Conservation (phyloP, 2,329 filamentous ascomycete genomes). For the Pseudogymnoascus sp. region DNA sequence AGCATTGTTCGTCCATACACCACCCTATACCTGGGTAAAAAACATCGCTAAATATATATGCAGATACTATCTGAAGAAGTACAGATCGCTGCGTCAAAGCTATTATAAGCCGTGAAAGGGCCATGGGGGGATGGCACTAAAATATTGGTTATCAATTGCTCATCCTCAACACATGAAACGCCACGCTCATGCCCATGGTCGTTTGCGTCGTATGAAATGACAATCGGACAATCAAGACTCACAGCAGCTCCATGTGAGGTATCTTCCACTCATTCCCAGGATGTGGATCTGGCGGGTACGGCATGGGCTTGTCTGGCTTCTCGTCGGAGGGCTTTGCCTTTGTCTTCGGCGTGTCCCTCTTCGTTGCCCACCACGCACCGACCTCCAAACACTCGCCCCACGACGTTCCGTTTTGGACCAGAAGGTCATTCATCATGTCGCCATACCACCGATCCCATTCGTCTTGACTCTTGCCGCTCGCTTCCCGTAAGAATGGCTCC, state of each 20-base stretch:
- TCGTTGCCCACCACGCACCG: slow-evolving; percentile 84
- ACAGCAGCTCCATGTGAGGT: slow-evolving; percentile 1
- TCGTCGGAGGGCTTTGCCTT: not conserved
- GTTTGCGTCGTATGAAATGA: slow-evolving; percentile 2
- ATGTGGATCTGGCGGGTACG: slow-evolving; percentile 6
- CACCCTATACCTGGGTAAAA: slow-evolving; percentile 3
- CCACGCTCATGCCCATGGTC: not conserved
- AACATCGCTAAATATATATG: slow-evolving; percentile 15
- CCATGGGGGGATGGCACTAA: not conserved
- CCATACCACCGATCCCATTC: slow-evolving; percentile 89
- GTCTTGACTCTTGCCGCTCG: slow-evolving; percentile 77
- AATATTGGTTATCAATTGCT: slow-evolving; percentile 3
- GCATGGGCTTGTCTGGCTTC: slow-evolving; percentile 1
- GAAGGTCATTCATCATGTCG: slow-evolving; percentile 75
- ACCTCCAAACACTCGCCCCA: slow-evolving; percentile 81
- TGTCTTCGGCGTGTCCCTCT: slow-evolving; percentile 31
- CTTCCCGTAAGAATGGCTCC: slow-evolving; percentile 72
- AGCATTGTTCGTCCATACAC: slow-evolving; percentile 51
- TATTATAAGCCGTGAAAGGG: not conserved
- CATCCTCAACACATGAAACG: not conserved
- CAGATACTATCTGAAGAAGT: slow-evolving; percentile 88
- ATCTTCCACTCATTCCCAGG: slow-evolving; percentile 9
- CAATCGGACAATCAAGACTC: not conserved
- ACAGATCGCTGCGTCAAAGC: slow-evolving; percentile 59
- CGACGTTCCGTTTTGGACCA: slow-evolving; percentile 67